A percentile compares a stretch with the other conserved stretches of the same genome.
phyloP scores from a whole-genome alignment of 257 asterid species.

The Nicotiana undulata region DNA sequence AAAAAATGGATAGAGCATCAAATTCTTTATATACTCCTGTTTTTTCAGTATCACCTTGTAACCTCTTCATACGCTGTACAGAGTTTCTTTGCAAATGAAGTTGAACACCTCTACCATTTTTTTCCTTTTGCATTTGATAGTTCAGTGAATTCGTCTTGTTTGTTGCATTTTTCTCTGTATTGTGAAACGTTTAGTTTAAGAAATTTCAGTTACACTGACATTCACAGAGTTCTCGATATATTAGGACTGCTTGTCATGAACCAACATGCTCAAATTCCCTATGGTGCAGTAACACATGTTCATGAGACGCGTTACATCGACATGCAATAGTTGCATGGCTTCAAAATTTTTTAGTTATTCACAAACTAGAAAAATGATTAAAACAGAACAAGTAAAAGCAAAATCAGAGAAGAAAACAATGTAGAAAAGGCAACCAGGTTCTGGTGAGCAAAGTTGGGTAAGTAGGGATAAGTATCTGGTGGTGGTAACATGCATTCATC shows the following conservation, averaged over 20 bases:
- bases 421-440: conserved; percentile 23
- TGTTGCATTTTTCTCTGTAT: not conserved
- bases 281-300: not conserved
- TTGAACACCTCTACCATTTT: not conserved
- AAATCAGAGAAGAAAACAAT: conserved; percentile 19
- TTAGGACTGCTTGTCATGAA: not conserved
- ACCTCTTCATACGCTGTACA: not conserved
- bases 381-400: conserved; percentile 26
- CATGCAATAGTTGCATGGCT: conserved; percentile 1
- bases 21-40: not conserved
- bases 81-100: not conserved
- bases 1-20: not conserved
- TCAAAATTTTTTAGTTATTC: conserved; percentile 20
- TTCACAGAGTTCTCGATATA: not conserved
- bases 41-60: not conserved
- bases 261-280: not conserved
- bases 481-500: conserved; percentile 80
- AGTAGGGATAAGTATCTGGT: conserved; percentile 68
- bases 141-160: not conserved
- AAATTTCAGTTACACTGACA: not conserved
- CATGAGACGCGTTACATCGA: too few species aligned
- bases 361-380: conserved; percentile 20
- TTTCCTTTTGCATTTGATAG: not conserved
- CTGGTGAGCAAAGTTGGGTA: conserved; percentile 54
- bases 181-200: not conserved